Evolutionary conservation across 208 protist genomes (phyloP).

Genomic region (Acanthamoeba castellanii): DNA sequence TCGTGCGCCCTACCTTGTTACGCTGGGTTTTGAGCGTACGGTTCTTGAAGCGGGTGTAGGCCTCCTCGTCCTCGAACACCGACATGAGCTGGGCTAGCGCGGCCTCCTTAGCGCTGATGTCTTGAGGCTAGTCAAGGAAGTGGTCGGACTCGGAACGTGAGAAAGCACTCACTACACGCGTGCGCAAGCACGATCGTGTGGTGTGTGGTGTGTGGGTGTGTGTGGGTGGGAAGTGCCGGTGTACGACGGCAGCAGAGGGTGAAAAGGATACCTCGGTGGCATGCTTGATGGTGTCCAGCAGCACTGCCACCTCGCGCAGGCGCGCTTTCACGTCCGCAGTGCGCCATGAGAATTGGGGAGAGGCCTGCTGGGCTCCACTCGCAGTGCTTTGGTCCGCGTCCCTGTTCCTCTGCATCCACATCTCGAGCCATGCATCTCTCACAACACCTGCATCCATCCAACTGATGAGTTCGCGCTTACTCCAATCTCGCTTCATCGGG

Average conservation of each 20-base stretch:
- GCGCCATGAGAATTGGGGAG: background rate
- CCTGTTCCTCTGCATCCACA: conserved; percentile 10
- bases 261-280: conserved; percentile 31
- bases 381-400: background rate
- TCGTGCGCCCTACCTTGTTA: background rate
- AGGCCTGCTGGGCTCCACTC: background rate
- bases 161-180: background rate
- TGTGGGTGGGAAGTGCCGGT: background rate
- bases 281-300: background rate
- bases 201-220: background rate
- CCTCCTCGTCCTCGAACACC: conserved; percentile 38
- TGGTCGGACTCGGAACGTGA: background rate
- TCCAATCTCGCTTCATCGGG: no score
- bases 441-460: background rate
- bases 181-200: background rate
- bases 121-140: conserved; percentile 56
- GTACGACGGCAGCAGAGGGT: background rate
- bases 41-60: conserved; percentile 38
- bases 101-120: conserved; percentile 2
- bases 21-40: conserved; percentile 22
- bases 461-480: no score
- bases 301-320: background rate
- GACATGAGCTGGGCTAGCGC: conserved; percentile 1
- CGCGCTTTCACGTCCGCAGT: background rate
- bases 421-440: background rate